Evolutionary conservation across 305 asterid genomes (phyloP).

Genomic region (Plantago rigida): DNA sequence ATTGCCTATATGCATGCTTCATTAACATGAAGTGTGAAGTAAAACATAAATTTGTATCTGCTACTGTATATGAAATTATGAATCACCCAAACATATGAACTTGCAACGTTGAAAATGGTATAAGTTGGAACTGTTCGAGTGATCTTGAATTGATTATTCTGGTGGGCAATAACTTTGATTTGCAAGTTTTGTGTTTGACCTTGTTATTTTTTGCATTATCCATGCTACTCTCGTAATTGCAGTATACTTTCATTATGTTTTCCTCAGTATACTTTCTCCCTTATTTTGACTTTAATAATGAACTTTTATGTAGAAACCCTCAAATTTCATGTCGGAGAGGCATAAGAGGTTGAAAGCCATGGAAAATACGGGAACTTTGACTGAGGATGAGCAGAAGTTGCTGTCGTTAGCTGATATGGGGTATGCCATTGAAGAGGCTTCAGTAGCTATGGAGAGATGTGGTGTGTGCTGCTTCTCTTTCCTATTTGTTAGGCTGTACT

Average conservation of each 20-base stretch:
- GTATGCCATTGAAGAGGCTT: constrained; percentile 53
- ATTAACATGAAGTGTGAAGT: not conserved
- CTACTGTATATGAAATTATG: not conserved
- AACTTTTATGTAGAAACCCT: constrained; percentile 36
- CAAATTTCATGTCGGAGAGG: constrained; percentile 35
- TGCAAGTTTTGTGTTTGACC: not conserved
- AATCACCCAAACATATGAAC: not conserved
- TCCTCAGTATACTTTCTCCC: not conserved
- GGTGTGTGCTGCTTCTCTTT: constrained; percentile 33
- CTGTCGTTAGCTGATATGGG: constrained; percentile 63
- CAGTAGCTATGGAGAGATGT: constrained; percentile 70
- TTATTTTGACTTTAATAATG: constrained; percentile 7
- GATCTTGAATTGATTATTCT: not conserved
- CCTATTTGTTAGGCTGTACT: not conserved
- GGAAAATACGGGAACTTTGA: constrained; percentile 35
- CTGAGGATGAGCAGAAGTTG: constrained; percentile 44
- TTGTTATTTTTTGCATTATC: not conserved
- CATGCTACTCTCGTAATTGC: not conserved
- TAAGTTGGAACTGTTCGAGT: not conserved
- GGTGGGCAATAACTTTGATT: not conserved
- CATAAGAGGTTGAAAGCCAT: constrained; percentile 43
- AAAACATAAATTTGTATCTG: not conserved
- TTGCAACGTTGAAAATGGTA: not conserved
- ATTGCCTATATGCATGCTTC: not conserved
- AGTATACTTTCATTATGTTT: not conserved